A percentile compares a stretch with the other conserved stretches of the same genome.
Evolutionary conservation across 164 flowering plant genomes (phyloP).

Genomic region (Berberis vulgaris): DNA sequence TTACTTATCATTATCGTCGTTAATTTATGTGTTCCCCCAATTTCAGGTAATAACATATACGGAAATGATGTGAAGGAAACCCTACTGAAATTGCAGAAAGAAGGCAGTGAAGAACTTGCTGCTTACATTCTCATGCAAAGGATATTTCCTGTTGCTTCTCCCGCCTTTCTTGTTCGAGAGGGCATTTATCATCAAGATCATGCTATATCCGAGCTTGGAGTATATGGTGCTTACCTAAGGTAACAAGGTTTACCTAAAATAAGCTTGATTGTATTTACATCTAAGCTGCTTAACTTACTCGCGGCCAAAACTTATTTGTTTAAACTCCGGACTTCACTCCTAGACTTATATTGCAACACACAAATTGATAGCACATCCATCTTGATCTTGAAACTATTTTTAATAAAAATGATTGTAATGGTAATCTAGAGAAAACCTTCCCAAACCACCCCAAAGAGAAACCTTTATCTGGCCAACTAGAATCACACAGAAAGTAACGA

Average conservation of each 20-base stretch:
- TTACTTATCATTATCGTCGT: not conserved
- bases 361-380: no score
- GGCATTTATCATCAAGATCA: conserved; percentile 62
- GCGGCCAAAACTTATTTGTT: no score
- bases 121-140: conserved; percentile 96
- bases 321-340: no score
- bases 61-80: conserved; percentile 63
- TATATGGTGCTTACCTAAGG: conserved; percentile 83
- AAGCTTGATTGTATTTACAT: not conserved
- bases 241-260: not conserved
- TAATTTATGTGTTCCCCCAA: no score
- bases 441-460: no score
- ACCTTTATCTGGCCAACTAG: no score
- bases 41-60: conserved; percentile 82
- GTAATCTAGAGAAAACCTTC: no score
- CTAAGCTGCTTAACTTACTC: not conserved
- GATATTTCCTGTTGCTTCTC: conserved; percentile 57
- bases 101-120: conserved; percentile 58
- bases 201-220: conserved; percentile 79
- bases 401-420: no score
- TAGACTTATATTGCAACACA: no score
- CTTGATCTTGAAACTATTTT: no score
- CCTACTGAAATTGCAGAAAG: conserved; percentile 47
- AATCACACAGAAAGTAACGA: no score
- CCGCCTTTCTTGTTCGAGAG: conserved; percentile 53